phyloP scores from a whole-genome alignment of 139 green algal genomes.

The Asterochloris erici region DNA sequence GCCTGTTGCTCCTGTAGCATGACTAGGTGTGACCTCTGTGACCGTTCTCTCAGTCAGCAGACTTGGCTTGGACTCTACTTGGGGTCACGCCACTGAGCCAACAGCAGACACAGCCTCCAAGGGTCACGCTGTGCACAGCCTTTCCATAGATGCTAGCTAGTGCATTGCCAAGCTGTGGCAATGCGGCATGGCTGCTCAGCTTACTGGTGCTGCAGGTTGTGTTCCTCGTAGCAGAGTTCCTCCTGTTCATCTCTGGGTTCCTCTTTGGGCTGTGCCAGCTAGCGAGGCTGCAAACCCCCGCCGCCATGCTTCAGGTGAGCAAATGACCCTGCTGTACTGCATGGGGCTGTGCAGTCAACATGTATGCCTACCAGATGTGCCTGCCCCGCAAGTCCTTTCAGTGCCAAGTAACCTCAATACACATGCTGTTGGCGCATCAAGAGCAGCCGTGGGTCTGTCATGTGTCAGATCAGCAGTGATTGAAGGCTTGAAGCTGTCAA shows the following conservation, averaged over 20 bases:
- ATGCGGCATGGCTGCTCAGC: background rate
- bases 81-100: background rate
- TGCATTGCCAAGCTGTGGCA: background rate
- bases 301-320: too few species aligned
- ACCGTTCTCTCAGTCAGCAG: background rate
- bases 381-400: too few species aligned
- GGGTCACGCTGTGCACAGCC: background rate
- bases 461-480: too few species aligned
- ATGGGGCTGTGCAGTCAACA: too few species aligned
- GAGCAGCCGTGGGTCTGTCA: too few species aligned
- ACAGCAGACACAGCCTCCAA: background rate
- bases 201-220: constrained; percentile 5
- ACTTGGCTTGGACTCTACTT: background rate
- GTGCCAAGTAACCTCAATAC: too few species aligned
- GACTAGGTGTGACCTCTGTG: background rate
- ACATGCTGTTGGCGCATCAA: too few species aligned
- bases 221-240: constrained; percentile 10
- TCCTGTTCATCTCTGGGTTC: constrained; percentile 13
- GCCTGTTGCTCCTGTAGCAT: background rate
- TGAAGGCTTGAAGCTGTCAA: too few species aligned
- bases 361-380: too few species aligned
- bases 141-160: background rate
- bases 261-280: constrained; percentile 22
- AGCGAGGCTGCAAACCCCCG: background rate
- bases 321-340: too few species aligned